Conservation (phyloP, 2,329 filamentous ascomycete species). For the Penicillium sp. region DNA sequence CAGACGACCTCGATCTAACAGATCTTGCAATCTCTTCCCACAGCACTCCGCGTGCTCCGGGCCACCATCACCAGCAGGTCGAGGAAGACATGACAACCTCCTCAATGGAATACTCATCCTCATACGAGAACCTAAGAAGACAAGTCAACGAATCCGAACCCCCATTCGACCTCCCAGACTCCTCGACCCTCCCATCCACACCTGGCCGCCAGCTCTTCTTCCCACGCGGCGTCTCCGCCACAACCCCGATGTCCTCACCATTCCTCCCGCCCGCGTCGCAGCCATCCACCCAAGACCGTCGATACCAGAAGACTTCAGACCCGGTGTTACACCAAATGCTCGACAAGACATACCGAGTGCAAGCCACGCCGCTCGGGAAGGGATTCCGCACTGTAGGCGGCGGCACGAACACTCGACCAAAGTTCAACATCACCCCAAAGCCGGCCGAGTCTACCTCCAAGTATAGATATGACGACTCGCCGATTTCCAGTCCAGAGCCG, state of each 20-base stretch:
- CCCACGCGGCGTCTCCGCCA: constrained; percentile 54
- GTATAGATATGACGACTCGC: constrained; percentile 47
- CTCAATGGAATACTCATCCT: constrained; percentile 63
- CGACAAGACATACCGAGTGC: constrained; percentile 92
- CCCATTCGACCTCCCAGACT: constrained; percentile 38
- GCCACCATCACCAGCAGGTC: constrained; percentile 25
- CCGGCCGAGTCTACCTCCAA: constrained; percentile 26
- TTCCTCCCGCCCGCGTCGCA: constrained; percentile 54
- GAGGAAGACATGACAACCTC: constrained; percentile 43
- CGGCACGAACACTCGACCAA: constrained; percentile 29
- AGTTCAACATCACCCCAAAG: constrained; percentile 37
- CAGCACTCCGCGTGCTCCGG: constrained; percentile 49
- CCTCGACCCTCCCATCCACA: constrained; percentile 37
- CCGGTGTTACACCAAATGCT: constrained; percentile 86
- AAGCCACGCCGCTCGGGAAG: constrained; percentile 79
- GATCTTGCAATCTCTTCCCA: constrained; percentile 45
- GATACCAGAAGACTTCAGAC: constrained; percentile 53
- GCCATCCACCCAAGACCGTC: constrained; percentile 40
- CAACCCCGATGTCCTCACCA: constrained; percentile 61
- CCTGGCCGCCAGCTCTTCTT: constrained; percentile 33
- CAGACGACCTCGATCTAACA: constrained; percentile 49
- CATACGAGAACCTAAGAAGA: constrained; percentile 71
- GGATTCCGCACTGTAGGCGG: constrained; percentile 30
- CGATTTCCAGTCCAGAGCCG: constrained; percentile 73
- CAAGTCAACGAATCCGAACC: constrained; percentile 57